Base-by-base conservation (phyloP, 192 early-diverging fungal genomes). In the Thamnidium elegans region DNA sequence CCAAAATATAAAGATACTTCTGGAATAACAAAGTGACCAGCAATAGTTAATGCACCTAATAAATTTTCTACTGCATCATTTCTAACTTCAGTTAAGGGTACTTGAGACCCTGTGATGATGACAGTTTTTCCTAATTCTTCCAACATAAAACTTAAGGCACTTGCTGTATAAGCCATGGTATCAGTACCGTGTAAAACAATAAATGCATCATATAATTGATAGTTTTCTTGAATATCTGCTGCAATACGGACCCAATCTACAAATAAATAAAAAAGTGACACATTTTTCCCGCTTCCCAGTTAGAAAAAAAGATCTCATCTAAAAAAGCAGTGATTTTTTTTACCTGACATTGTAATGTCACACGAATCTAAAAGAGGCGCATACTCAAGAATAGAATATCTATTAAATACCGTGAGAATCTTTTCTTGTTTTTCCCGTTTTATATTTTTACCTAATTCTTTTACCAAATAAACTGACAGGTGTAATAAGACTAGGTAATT, bases 31-130 rank as follows among this genome's bases (percentile, higher is more conserved):
- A 94, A 98, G 65, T 97, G 96, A 0, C 97, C 94, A 11, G 97
- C 97, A 65, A 99, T 96, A 1, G 94, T 99, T 26, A 99, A 79
- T 3, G 95, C 95, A 1, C 95, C 94, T 2, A 99, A 74, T 19
- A 99, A 81, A 74, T 99, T 99, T 56, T 99, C 97, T 10, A 97
- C 87, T 0, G 94, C 97, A 74, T 99, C 97, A 77, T 96, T 99
- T 50, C 97, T 86, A 32, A 99, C 89, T 74, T 99, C 97, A 15
- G 95, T 92, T 45, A 99, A 81, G 0, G 97, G 97, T 6, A 99
- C 93, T 75, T 99, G 97, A 17, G 94, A 97, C 9, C 97, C 97
- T 4, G 94, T 99, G 59, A 99, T 73, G 66, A 99, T 97, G 31
- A 99, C 95, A 15, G 96, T 91, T 72, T 99, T 99, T 23, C 97